Evolutionary conservation across 2,329 filamentous ascomycete genomes (phyloP).

Genomic region (Stemphylium vesicarium): DNA sequence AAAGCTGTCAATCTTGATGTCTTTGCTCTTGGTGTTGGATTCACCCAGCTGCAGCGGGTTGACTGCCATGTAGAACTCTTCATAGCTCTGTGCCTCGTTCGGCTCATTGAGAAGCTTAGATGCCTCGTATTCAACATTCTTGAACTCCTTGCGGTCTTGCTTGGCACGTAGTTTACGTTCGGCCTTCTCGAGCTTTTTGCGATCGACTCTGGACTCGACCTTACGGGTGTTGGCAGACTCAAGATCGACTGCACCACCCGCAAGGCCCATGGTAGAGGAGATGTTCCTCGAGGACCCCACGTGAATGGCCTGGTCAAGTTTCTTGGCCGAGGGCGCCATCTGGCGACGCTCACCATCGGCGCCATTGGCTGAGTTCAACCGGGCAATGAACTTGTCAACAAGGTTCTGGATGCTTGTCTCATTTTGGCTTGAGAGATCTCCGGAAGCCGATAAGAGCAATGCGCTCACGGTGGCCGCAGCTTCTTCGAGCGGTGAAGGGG

Average conservation of each 20-base stretch:
- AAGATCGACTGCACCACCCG: constrained; percentile 83
- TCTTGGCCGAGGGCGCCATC: constrained; percentile 77
- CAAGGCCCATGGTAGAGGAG: constrained; percentile 90
- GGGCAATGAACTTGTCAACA: constrained; percentile 87
- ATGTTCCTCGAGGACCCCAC: constrained; percentile 94
- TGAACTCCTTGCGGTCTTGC: constrained; percentile 98
- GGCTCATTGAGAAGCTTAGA: constrained; percentile 85
- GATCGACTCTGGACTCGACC: constrained; percentile 96
- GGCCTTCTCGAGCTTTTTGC: constrained; percentile 98
- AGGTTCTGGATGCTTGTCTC: constrained; percentile 81
- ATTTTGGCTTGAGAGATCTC: constrained; percentile 73
- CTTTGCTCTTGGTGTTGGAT: constrained; percentile 83
- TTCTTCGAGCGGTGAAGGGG: constrained; percentile 79
- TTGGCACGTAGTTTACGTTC: constrained; percentile 97
- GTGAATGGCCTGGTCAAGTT: constrained; percentile 92
- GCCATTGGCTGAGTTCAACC: constrained; percentile 76
- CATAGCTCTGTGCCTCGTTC: constrained; percentile 87
- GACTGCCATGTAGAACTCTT: constrained; percentile 99
- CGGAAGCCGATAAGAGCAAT: constrained; percentile 90
- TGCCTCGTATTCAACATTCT: constrained; percentile 97
- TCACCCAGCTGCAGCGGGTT: constrained; percentile 91
- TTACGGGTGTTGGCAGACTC: constrained; percentile 93
- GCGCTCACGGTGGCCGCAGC: constrained; percentile 86
- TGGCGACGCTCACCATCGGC: constrained; percentile 69
- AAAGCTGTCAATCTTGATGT: constrained; percentile 96